Evolutionary conservation across 2,329 filamentous ascomycete genomes (phyloP), one percentile per base, ranked within the genome.

Genomic region (Sclerotiophoma versabilis): DNA sequence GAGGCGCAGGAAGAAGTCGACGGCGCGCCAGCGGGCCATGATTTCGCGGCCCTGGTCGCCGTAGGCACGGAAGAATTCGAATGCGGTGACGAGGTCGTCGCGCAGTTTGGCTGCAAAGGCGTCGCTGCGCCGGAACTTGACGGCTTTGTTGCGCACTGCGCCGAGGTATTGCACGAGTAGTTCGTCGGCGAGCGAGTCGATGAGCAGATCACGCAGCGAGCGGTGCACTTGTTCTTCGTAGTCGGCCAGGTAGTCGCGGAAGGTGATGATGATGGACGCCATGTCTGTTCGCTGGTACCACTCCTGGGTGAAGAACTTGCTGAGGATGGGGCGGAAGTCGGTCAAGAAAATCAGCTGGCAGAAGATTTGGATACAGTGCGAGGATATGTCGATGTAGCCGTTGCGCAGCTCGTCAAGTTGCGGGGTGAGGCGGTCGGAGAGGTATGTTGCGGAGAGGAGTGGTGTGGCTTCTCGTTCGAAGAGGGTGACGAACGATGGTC

Each of bases 351-450:
- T 89, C 53, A 98, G 84, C 56, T 87, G 83, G 46, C 91, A 90
- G 71, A 98, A 98, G 64, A 89, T 87, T 65, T 86, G 86, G 69
- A 98, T 91, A 78, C 93, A 97, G 81, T 93, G 92, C 5, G 93
- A 96, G 66, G 91, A 92, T 54, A 97, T 85, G 78, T 99, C 95
- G 46, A 99, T 91, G 76, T 98, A 99, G 62, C 91, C 92, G 75
- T 97, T 92, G 41, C 90, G 89, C 33, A 98, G 84, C 29, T 83
- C 78, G 19, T 88, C 86, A 38, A 96, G 81, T 68, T 97, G 92
- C 26, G 81, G 79, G 27, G 87, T 85, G 41, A 89, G 88, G 47
- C 91, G 79, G 8, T 80, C 86, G 72, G 92, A 83, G 23, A 63
- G 53, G 76, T 96, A 97, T 57, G 87, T 86, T 19, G 90, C 85